Evolutionary conservation across 2,329 filamentous ascomycete species (phyloP), one percentile per base, ranked within the genome.

Genomic region (Aciculosporium take): DNA sequence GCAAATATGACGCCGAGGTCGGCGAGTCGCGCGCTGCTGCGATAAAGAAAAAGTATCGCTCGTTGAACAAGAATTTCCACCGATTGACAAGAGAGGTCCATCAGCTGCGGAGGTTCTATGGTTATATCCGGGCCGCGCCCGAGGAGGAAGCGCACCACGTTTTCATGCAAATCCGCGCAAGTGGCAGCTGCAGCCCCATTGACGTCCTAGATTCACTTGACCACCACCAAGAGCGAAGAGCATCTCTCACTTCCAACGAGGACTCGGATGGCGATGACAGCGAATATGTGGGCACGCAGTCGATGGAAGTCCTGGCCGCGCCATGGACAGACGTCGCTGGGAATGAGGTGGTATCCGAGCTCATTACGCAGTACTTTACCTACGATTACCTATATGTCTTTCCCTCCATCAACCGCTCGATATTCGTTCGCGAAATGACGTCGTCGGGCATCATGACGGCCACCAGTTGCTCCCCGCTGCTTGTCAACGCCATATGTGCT

Each of bases 331-430:
- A 25, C 17, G 37, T 43, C 23, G 41, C 41, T 18, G 30, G 37
- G 5, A 25, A 39, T 28, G 8, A 39, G 10, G 31, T 39, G 9
- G 31, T 43, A 7, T 39, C 36, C 2, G 41, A 43, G n/a, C 41
- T 43, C 30, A 35, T 43, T 12, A 39, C 41, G 13, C 41, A 43
- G 20, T 43, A 43, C 37, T 43, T 43, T 25, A 43, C 37, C 24
- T 43, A 18, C 17, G 41, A 43, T 13, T 43, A 43, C 15, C 21
- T 43, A 25, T 43, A 43, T n/a, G 41, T 43, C 23, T 43, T 39
- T 28, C 41, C 41, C 10, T 37, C 41, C 8, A 43, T 43, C 31
- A 38, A 33, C 23, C 23, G 37, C 12, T 5, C 17, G 24, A 15
- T 23, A 4, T 43, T 43, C 17, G 0, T 35, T 17, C 24, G 37